These are phyloP conservation scores for Euphorbia celastroides DNA, from an alignment of 441 rosid species.

Conservation along the genomic window DNA sequence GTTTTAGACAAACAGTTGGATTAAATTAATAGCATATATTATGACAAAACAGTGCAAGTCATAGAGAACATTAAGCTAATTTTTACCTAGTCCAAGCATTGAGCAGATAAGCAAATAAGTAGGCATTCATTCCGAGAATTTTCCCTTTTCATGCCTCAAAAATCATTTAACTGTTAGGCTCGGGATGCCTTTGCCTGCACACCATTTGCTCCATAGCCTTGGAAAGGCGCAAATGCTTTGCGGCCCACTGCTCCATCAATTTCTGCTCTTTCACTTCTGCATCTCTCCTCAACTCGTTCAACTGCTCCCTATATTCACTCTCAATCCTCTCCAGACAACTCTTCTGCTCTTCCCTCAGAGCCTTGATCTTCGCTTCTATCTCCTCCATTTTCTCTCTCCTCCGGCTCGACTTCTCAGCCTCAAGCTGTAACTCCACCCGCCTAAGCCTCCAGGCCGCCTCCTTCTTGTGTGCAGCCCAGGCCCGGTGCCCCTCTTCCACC, in stretches of 20 bases:
- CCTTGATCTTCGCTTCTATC: constrained; percentile 69
- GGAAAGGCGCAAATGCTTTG: constrained; percentile 59
- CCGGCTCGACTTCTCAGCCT: constrained; percentile 74
- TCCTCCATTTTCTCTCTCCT: constrained; percentile 89
- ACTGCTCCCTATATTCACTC: constrained; percentile 75
- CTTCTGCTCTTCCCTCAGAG: constrained; percentile 86
- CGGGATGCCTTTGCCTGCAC: constrained; percentile 45
- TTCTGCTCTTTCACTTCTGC: constrained; percentile 91
- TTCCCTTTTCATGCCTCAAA: not conserved
- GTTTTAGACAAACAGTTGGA: not conserved
- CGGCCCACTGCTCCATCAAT: constrained; percentile 81
- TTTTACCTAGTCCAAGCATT: constrained; percentile 15
- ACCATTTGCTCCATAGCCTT: constrained; percentile 77
- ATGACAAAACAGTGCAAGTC: constrained; percentile 7
- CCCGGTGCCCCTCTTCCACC: constrained; percentile 81
- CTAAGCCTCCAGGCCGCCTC: constrained; percentile 94
- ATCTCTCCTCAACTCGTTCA: constrained; percentile 63
- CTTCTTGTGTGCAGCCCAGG: constrained; percentile 84
- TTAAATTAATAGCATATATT: constrained; percentile 5
- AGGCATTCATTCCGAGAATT: constrained; percentile 17
- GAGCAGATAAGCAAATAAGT: constrained; percentile 18
- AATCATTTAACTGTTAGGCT: constrained; percentile 36
- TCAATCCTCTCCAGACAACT: constrained; percentile 71
- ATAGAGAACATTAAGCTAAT: constrained; percentile 13
- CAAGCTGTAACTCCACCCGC: constrained; percentile 91